Conservation (phyloP, 1,139 yeast genomes). For the Groenewaldozyma auringiensis region DNA sequence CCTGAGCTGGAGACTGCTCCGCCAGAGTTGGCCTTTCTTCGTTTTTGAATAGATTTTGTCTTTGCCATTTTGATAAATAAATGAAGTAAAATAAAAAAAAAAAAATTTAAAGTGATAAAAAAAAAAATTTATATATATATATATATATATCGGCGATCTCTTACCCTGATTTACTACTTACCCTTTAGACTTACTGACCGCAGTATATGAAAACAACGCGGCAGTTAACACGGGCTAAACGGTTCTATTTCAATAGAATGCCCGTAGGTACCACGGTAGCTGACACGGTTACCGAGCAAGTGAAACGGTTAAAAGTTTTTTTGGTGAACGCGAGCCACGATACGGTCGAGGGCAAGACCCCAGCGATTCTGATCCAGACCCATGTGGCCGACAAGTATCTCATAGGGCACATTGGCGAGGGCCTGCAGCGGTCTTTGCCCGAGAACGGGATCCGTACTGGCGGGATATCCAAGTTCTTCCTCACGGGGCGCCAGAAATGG, state of each 20-base stretch:
- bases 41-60: conserved; percentile 37
- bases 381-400: conserved; percentile 51
- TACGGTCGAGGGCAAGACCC: conserved; percentile 53
- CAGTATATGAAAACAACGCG: no score
- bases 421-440: conserved; percentile 64
- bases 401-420: conserved; percentile 80
- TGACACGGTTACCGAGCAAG: conserved; percentile 19
- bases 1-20: conserved; percentile 37
- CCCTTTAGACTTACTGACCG: no score
- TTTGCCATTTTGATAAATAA: conserved; percentile 44
- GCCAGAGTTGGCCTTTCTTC: conserved; percentile 37
- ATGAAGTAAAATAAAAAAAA: conserved; percentile 6
- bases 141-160: no score
- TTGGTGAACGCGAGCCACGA: conserved; percentile 34
- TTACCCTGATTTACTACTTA: no score
- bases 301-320: conserved; percentile 5
- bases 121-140: not conserved
- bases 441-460: conserved; percentile 29
- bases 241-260: conserved; percentile 12
- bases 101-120: conserved; percentile 1
- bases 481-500: conserved; percentile 75
- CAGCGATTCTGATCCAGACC: conserved; percentile 48
- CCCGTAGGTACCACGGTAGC: conserved; percentile 17
- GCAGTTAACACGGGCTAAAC: not conserved
- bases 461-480: conserved; percentile 55